Evolutionary conservation across 1,284 basidiomycete genomes (phyloP).

Genomic region (Rhodotorula mucilaginosa): DNA sequence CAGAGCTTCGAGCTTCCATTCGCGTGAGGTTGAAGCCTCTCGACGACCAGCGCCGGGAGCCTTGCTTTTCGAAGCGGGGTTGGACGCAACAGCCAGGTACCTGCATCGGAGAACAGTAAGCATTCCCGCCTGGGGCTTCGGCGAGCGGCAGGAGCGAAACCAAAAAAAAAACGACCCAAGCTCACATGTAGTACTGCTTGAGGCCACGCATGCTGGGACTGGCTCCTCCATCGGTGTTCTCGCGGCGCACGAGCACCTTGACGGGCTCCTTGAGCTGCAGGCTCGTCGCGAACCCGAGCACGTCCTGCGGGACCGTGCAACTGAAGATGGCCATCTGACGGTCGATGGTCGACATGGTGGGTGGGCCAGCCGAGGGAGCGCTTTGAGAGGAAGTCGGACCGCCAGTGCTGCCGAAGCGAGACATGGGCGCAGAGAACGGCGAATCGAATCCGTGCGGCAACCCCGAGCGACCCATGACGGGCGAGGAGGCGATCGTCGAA

Average conservation of each 20-base stretch:
- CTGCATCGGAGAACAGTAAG: not conserved
- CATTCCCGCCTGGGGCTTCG: not conserved
- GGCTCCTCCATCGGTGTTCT: slow-evolving; percentile 55
- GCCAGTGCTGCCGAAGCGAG: slow-evolving; percentile 18
- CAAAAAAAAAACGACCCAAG: not conserved
- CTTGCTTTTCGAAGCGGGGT: slow-evolving; percentile 16
- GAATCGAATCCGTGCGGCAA: slow-evolving; percentile 33
- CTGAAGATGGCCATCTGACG: slow-evolving; percentile 94
- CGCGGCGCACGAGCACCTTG: slow-evolving; percentile 90
- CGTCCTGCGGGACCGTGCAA: slow-evolving; percentile 78
- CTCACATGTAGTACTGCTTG: slow-evolving; percentile 85
- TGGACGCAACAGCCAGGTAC: slow-evolving; percentile 39
- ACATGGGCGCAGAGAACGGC: slow-evolving; percentile 16
- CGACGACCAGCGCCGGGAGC: slow-evolving; percentile 32
- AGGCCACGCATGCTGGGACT: slow-evolving; percentile 52
- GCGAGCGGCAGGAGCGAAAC: not conserved
- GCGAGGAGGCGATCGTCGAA: slow-evolving; percentile 5
- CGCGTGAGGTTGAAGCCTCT: slow-evolving; percentile 52
- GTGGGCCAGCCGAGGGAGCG: slow-evolving; percentile 35
- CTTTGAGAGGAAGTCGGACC: slow-evolving; percentile 4
- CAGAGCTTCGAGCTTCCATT: slow-evolving; percentile 96
- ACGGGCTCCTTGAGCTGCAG: slow-evolving; percentile 92
- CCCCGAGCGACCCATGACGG: slow-evolving; percentile 17
- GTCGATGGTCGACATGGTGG: slow-evolving; percentile 57
- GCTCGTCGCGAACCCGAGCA: slow-evolving; percentile 79